These are phyloP conservation scores for Lentinula edodes DNA, from an alignment of 768 basidiomycete species.

Conservation along the genomic window DNA sequence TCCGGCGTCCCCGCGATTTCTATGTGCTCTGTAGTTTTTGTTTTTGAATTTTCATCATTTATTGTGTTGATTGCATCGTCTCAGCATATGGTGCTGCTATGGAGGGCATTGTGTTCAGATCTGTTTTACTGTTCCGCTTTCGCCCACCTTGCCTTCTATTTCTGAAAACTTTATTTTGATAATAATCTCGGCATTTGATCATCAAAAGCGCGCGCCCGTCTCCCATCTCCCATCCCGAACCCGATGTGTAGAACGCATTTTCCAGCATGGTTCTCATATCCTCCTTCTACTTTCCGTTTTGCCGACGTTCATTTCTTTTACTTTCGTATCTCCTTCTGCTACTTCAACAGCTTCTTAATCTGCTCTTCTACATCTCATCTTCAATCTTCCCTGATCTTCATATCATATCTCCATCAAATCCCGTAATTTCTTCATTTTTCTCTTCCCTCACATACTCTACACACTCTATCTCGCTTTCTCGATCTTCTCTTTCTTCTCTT, in stretches of 20 bases:
- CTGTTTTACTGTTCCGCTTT: neutral
- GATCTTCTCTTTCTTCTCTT: neutral
- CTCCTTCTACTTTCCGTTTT: neutral
- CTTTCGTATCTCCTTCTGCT: neutral
- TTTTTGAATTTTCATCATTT: neutral
- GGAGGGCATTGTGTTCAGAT: neutral
- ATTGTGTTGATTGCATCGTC: neutral
- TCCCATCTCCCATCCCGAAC: neutral
- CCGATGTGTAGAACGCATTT: neutral
- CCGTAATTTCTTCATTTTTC: neutral
- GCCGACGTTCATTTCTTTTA: neutral
- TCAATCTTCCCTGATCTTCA: neutral
- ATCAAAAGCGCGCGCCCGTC: neutral
- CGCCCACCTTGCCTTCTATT: neutral
- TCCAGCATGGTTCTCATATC: neutral
- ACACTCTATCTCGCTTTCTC: conserved; percentile 1
- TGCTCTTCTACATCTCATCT: neutral
- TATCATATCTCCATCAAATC: neutral
- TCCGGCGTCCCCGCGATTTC: neutral
- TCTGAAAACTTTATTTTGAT: neutral
- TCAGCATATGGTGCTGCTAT: neutral
- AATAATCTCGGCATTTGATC: neutral
- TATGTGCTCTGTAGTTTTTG: neutral
- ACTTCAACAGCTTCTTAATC: conserved; percentile 1
- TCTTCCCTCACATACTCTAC: neutral